Conservation (phyloP, 2,329 filamentous ascomycete species). For the Colletotrichum echinochloae region DNA sequence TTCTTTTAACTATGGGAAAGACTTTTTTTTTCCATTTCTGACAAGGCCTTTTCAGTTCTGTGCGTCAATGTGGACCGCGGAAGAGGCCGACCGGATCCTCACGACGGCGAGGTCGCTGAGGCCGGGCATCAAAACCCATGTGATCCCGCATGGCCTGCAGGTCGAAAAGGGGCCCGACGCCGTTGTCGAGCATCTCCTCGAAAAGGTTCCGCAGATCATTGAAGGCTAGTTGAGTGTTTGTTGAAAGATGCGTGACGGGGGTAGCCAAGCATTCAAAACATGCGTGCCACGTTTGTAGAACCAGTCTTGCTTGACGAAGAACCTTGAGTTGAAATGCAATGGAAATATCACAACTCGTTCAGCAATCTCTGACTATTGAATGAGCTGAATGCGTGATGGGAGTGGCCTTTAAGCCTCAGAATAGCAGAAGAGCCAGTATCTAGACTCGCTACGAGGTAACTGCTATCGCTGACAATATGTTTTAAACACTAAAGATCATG, state of each 20-base stretch:
- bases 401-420: fast-evolving
- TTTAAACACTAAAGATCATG: not conserved
- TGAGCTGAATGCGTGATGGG: not conserved
- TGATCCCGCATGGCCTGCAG: constrained; percentile 66
- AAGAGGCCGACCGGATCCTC: constrained; percentile 60
- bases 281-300: not conserved
- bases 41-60: constrained; percentile 60
- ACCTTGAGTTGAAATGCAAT: no score
- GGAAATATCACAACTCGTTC: fast-evolving
- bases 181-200: constrained; percentile 64
- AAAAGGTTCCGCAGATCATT: constrained; percentile 52
- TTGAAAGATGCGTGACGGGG: not conserved
- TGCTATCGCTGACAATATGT: no score
- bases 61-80: constrained; percentile 65
- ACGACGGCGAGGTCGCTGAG: constrained; percentile 56
- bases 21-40: not conserved
- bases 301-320: not conserved
- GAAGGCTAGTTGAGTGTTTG: constrained; percentile 18
- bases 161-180: constrained; percentile 65
- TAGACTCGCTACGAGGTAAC: no score
- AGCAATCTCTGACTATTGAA: not conserved
- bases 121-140: constrained; percentile 63
- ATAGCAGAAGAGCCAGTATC: not conserved
- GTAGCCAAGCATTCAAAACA: not conserved
- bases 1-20: not conserved